phyloP scores from a whole-genome alignment of 768 basidiomycete genomes.

The Melanogaster broomeanus region DNA sequence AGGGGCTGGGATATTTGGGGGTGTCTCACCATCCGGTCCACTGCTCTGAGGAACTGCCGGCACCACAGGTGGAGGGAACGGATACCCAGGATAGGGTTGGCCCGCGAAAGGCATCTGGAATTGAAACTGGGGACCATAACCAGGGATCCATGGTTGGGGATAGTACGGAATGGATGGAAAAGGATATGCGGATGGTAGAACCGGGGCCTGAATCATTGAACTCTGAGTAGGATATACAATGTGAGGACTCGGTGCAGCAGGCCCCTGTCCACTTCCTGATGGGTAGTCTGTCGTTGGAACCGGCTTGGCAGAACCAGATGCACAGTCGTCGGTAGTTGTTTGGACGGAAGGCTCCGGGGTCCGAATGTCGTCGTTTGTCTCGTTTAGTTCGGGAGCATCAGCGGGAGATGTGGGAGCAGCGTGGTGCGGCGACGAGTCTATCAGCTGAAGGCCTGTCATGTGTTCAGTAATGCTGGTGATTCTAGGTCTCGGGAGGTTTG shows the following conservation, averaged over 20 bases:
- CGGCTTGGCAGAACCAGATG: constrained; percentile 7
- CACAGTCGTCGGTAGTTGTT: background rate
- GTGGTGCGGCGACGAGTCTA: constrained; percentile 1
- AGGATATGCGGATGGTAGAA: constrained; percentile 35
- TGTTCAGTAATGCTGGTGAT: constrained; percentile 9
- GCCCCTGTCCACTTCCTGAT: constrained; percentile 32
- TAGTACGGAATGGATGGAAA: constrained; percentile 47
- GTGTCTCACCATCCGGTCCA: constrained; percentile 40
- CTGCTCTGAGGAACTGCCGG: constrained; percentile 31
- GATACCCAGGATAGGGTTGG: constrained; percentile 46
- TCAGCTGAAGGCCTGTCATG: constrained; percentile 12
- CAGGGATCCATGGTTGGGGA: constrained; percentile 54
- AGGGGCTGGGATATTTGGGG: constrained; percentile 28
- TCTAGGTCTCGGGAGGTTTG: constrained; percentile 7
- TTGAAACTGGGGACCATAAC: constrained; percentile 50
- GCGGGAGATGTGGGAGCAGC: background rate
- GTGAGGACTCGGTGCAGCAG: constrained; percentile 1
- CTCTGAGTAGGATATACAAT: constrained; percentile 25
- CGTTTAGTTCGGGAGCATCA: constrained; percentile 16
- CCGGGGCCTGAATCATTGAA: constrained; percentile 24
- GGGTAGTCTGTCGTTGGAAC: background rate
- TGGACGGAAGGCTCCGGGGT: background rate
- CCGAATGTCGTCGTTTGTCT: constrained; percentile 14
- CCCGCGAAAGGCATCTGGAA: constrained; percentile 54
- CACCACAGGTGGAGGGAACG: constrained; percentile 29